Evolutionary conservation across 1,139 yeast species (phyloP).

Genomic region (Lodderomyces elongisporus): DNA sequence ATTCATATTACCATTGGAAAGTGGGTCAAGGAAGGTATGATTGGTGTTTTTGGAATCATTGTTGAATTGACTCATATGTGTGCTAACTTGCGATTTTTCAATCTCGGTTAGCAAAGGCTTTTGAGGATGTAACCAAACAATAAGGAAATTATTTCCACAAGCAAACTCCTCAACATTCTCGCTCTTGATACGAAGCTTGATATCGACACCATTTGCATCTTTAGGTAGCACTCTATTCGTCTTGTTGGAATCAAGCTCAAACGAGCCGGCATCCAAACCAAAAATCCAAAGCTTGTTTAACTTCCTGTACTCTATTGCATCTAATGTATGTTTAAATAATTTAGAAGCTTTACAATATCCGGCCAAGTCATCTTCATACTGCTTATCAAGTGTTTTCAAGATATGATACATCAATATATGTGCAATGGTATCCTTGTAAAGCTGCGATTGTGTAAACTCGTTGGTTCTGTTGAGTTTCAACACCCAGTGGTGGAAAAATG

Average conservation of each 20-base stretch:
- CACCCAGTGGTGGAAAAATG: conserved; percentile 47
- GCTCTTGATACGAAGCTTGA: conserved; percentile 13
- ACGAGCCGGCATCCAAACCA: conserved; percentile 20
- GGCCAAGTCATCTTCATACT: conserved; percentile 25
- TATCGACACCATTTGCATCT: conserved; percentile 5
- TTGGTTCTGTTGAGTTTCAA: conserved; percentile 15
- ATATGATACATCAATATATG: conserved; percentile 25
- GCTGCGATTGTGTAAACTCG: conserved; percentile 13
- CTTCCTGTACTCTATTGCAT: conserved; percentile 28
- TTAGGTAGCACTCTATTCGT: conserved; percentile 4
- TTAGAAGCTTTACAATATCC: conserved; percentile 23
- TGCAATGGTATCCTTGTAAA: conserved; percentile 33
- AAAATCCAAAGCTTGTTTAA: conserved; percentile 26
- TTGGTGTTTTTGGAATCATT: conserved; percentile 10
- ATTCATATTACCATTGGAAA: not conserved
- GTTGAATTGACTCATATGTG: conserved; percentile 12
- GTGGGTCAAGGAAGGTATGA: conserved; percentile 3
- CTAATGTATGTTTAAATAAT: conserved; percentile 20
- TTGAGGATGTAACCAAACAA: conserved; percentile 32
- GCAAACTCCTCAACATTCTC: conserved; percentile 28
- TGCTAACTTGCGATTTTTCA: conserved; percentile 10
- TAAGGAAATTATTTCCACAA: conserved; percentile 26
- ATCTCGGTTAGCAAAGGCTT: conserved; percentile 21
- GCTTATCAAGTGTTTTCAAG: conserved; percentile 24
- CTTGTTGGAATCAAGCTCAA: conserved; percentile 14